A percentile compares a stretch with the other conserved stretches of the same genome.
These are phyloP conservation scores for Hamigera avellanea DNA, from an alignment of 495 filamentous ascomycete genomes.

Conservation along the genomic window DNA sequence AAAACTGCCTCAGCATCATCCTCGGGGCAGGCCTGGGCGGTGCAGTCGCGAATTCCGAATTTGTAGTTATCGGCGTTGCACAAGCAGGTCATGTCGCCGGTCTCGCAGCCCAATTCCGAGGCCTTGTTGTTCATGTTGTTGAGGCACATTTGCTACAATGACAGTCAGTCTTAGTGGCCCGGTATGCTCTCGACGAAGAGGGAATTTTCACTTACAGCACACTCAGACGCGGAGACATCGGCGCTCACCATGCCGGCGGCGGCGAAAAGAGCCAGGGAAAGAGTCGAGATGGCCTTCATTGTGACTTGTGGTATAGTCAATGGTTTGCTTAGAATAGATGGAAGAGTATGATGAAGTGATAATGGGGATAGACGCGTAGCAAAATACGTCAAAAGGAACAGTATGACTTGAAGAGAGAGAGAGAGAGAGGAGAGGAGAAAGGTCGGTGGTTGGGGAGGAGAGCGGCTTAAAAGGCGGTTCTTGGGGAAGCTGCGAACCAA, in stretches of 20 bases:
- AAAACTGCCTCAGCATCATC: slow-evolving; percentile 29
- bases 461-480: too few species aligned
- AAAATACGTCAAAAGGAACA: background rate
- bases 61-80: slow-evolving; percentile 57
- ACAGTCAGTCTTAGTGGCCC: slow-evolving; percentile 6
- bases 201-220: slow-evolving; percentile 23
- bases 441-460: background rate
- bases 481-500: too few species aligned
- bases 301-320: slow-evolving; percentile 7
- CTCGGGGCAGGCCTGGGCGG: slow-evolving; percentile 48
- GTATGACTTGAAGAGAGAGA: slow-evolving; percentile 1
- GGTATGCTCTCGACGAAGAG: background rate
- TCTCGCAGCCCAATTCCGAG: slow-evolving; percentile 44
- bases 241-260: slow-evolving; percentile 18
- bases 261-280: slow-evolving; percentile 26
- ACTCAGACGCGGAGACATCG: slow-evolving; percentile 19
- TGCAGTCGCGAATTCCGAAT: slow-evolving; percentile 73
- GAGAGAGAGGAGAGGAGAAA: slow-evolving; percentile 1
- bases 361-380: background rate
- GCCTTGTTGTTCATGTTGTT: slow-evolving; percentile 61
- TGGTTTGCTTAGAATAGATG: too few species aligned
- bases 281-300: slow-evolving; percentile 29
- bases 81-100: slow-evolving; percentile 51
- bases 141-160: slow-evolving; percentile 52
- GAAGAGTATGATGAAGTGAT: background rate